These are phyloP conservation scores for Trichoderma polysporum DNA, from an alignment of 2,329 filamentous ascomycete genomes.

Conservation along the genomic window DNA sequence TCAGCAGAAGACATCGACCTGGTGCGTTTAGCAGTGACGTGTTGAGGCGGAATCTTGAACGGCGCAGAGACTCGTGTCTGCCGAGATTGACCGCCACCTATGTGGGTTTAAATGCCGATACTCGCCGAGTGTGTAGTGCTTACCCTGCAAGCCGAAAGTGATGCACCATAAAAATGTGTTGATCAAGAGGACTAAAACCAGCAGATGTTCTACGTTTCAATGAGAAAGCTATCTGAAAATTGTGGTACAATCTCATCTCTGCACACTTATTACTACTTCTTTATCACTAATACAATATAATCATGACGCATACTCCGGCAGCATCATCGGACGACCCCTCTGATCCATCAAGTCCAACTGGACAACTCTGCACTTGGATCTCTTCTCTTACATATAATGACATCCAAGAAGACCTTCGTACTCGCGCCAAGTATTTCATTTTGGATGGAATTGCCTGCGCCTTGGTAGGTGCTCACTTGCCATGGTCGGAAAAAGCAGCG, in stretches of 20 bases:
- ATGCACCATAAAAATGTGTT: neutral
- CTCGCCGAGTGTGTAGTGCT: neutral
- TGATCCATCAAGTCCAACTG: slow-evolving; percentile 13
- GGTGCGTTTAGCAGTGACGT: no score
- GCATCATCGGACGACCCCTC: neutral
- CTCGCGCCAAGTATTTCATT: slow-evolving; percentile 42
- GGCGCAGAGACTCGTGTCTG: no score
- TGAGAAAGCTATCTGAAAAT: neutral
- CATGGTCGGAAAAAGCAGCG: slow-evolving; percentile 41
- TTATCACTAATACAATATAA: neutral
- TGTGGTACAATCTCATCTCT: neutral
- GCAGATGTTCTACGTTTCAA: neutral
- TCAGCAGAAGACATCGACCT: no score
- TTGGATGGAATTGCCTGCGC: slow-evolving; percentile 44
- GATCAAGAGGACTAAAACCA: neutral
- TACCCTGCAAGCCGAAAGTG: neutral
- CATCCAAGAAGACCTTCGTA: slow-evolving; percentile 34
- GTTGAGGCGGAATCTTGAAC: no score
- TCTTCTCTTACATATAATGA: slow-evolving; percentile 25
- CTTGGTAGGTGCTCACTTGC: slow-evolving; percentile 40
- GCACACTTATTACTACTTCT: neutral
- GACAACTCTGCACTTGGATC: slow-evolving; percentile 33
- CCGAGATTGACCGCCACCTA: no score
- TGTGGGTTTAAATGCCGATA: no score
- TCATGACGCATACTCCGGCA: neutral